A percentile compares a stretch with the other conserved stretches of the same genome.
phyloP scores from a whole-genome alignment of 345 rosid species.

The Lepidium didymum region DNA sequence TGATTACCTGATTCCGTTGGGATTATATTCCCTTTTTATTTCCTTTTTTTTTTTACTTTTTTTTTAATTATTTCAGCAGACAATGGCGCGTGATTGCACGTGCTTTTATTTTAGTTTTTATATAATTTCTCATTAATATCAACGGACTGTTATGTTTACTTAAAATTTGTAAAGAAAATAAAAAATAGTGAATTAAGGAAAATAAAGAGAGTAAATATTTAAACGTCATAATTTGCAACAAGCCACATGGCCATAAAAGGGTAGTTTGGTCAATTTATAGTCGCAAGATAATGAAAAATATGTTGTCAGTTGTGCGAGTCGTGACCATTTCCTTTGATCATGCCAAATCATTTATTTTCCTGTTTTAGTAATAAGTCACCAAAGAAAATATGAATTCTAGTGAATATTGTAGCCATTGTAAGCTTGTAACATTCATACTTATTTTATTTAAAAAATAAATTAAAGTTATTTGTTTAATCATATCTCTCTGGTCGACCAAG shows the following conservation, averaged over 20 bases:
- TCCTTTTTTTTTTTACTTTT: background rate
- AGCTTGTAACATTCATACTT: background rate
- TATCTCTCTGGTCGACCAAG: background rate
- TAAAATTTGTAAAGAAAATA: background rate
- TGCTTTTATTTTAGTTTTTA: conserved; percentile 17
- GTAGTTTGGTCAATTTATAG: background rate
- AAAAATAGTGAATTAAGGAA: background rate
- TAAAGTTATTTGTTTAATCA: background rate
- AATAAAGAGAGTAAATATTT: background rate
- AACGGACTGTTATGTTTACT: background rate
- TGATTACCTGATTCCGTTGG: conserved; percentile 30
- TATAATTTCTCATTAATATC: background rate
- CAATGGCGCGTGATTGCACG: conserved; percentile 21
- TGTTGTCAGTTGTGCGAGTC: background rate
- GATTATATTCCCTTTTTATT: conserved; percentile 19
- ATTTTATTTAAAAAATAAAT: background rate
- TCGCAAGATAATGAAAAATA: background rate
- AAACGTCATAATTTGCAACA: background rate
- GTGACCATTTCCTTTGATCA: background rate
- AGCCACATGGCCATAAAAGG: background rate
- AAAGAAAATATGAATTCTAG: background rate
- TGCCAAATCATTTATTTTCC: background rate
- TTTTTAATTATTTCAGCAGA: background rate
- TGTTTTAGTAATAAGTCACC: background rate
- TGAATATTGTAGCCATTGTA: background rate